These are phyloP conservation scores for Malassezia nana DNA, from an alignment of 1,284 basidiomycete species.

Conservation along the genomic window DNA sequence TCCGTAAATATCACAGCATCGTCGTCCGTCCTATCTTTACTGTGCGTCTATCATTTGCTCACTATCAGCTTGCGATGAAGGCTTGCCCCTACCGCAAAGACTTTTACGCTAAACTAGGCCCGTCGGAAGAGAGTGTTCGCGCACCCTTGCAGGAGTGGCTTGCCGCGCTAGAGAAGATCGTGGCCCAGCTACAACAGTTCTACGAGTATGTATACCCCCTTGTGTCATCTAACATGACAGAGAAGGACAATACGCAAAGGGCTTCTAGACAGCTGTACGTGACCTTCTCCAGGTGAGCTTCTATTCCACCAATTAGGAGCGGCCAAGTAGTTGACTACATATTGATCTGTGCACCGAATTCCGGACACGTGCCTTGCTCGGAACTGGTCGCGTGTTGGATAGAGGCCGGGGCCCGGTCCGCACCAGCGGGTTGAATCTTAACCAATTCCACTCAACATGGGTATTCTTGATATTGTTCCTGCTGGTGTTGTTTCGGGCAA, in stretches of 20 bases:
- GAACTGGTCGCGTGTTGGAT: not conserved
- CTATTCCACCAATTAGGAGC: not conserved
- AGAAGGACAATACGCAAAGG: conserved; percentile 36
- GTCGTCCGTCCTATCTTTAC: conserved; percentile 73
- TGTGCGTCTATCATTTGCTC: conserved; percentile 16
- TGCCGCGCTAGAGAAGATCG: conserved; percentile 61
- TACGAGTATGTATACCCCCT: conserved; percentile 48
- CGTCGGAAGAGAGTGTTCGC: conserved; percentile 61
- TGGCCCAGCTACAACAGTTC: conserved; percentile 62
- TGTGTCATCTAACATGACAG: conserved; percentile 3
- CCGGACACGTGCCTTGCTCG: not conserved
- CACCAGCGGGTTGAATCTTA: not conserved
- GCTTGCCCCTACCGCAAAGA: conserved; percentile 83
- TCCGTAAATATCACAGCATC: conserved; percentile 81
- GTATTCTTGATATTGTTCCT: conserved; percentile 43
- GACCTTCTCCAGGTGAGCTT: not conserved
- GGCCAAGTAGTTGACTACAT: not conserved
- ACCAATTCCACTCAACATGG: conserved; percentile 21
- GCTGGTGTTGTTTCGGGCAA: conserved; percentile 46
- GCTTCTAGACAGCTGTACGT: conserved; percentile 17
- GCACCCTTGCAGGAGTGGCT: conserved; percentile 71
- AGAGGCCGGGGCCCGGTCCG: not conserved
- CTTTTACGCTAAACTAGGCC: conserved; percentile 80
- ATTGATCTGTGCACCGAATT: not conserved
- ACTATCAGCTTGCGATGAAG: conserved; percentile 75